Percentiles rank a stretch among this genome's conserved stretches.
Conservation (phyloP, 2,329 filamentous ascomycete species). For the Venturiaceae sp. region DNA sequence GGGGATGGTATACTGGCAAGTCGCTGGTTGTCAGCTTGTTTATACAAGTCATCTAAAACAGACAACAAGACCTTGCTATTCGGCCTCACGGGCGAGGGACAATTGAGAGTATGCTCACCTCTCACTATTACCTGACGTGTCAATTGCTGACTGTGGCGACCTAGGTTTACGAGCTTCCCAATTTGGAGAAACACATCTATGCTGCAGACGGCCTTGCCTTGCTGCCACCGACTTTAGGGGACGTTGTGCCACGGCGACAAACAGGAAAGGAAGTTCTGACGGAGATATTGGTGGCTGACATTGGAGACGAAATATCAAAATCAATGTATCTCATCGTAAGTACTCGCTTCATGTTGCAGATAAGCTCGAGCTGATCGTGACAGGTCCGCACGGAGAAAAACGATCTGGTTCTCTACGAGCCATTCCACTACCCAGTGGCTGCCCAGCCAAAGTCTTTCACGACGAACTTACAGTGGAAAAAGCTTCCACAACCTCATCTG, state of each 20-base stretch:
- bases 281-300: conserved; percentile 74
- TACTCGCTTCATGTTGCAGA: conserved; percentile 7
- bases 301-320: conserved; percentile 64
- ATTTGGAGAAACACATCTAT: conserved; percentile 63
- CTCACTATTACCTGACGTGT: neutral
- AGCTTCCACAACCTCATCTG: conserved; percentile 58
- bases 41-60: conserved; percentile 59
- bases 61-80: conserved; percentile 59
- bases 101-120: conserved; percentile 53
- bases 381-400: conserved; percentile 70
- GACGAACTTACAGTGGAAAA: conserved; percentile 61
- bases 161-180: conserved; percentile 67
- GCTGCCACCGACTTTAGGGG: conserved; percentile 63
- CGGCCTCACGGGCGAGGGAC: conserved; percentile 64
- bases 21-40: conserved; percentile 74
- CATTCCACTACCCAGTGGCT: conserved; percentile 45
- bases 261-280: conserved; percentile 62
- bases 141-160: neutral
- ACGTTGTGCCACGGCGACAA: conserved; percentile 60
- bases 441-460: conserved; percentile 34
- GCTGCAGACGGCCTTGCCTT: conserved; percentile 68
- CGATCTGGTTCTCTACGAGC: conserved; percentile 81
- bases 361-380: conserved; percentile 7
- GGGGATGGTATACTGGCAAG: conserved; percentile 48
- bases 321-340: conserved; percentile 75